Percentiles rank a stretch among this genome's conserved stretches.
phyloP scores from a whole-genome alignment of 176 grass and related monocot species.

The Musa acuminata region DNA sequence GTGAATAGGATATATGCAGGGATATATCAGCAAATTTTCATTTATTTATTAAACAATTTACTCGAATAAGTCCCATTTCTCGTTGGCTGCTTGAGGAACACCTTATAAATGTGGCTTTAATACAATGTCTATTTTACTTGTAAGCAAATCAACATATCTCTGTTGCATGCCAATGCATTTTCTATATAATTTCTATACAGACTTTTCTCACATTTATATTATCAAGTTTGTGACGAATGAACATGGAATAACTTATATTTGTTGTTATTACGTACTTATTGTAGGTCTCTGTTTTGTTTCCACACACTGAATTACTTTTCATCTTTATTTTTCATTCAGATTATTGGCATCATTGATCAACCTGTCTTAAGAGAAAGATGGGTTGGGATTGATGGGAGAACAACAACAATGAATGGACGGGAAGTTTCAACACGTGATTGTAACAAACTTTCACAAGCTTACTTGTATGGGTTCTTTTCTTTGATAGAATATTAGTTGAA shows the following conservation, averaged over 20 bases:
- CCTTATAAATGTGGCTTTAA: too few relatives aligned
- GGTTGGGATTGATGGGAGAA: slow-evolving; percentile 62
- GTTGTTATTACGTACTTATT: too few relatives aligned
- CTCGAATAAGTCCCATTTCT: too few relatives aligned
- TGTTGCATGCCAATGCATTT: neutral
- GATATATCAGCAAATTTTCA: too few relatives aligned
- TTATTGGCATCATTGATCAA: slow-evolving; percentile 82
- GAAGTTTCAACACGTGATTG: slow-evolving; percentile 67
- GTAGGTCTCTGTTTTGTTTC: too few relatives aligned
- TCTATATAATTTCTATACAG: neutral
- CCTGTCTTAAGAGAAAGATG: slow-evolving; percentile 79
- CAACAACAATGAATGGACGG: slow-evolving; percentile 68
- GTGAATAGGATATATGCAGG: too few relatives aligned
- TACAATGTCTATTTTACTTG: neutral
- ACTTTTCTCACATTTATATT: neutral
- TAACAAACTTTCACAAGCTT: slow-evolving; percentile 63
- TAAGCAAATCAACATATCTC: neutral
- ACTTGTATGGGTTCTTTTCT: slow-evolving; percentile 52
- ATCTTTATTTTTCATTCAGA: slow-evolving; percentile 28
- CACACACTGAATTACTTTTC: too few relatives aligned
- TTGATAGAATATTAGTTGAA: neutral
- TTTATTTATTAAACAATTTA: too few relatives aligned
- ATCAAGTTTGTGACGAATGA: too few relatives aligned
- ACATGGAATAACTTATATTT: too few relatives aligned
- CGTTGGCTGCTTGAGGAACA: too few relatives aligned